Conservation (phyloP, 2,329 filamentous ascomycete genomes). For the Macrophomina tecta region DNA sequence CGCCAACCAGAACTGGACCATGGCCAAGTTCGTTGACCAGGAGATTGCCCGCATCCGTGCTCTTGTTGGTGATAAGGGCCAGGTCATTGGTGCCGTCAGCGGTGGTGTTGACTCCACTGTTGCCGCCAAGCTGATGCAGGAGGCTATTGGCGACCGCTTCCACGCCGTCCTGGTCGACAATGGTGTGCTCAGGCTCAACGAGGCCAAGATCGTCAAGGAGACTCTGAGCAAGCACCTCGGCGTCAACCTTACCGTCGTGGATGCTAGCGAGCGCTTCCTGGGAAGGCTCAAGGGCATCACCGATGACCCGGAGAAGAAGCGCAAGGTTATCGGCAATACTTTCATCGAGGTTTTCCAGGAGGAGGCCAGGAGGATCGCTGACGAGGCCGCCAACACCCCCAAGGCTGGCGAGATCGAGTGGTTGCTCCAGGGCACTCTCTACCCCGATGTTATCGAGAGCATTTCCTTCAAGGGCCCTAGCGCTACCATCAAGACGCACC, state of each 20-base stretch:
- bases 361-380: constrained; percentile 76
- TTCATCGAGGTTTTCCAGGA: constrained; percentile 86
- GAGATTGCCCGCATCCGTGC: constrained; percentile 82
- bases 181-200: constrained; percentile 83
- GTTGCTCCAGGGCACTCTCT: constrained; percentile 87
- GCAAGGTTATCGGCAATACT: constrained; percentile 85
- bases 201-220: constrained; percentile 81
- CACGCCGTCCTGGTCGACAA: constrained; percentile 86
- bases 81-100: constrained; percentile 80
- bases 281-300: constrained; percentile 73
- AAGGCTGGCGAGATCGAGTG: constrained; percentile 79
- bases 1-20: constrained; percentile 79
- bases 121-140: constrained; percentile 81
- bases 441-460: constrained; percentile 74
- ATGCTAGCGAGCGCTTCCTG: constrained; percentile 81
- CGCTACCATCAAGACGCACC: constrained; percentile 76
- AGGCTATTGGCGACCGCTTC: constrained; percentile 86
- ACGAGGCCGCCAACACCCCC: constrained; percentile 68
- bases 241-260: constrained; percentile 88
- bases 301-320: constrained; percentile 81
- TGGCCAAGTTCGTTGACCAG: constrained; percentile 80
- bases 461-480: constrained; percentile 76
- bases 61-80: constrained; percentile 79
- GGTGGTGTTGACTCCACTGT: constrained; percentile 93
- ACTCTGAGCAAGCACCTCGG: constrained; percentile 79